Evolutionary conservation across 148 eudicot species (phyloP), one percentile per base, ranked within the genome.

Genomic region (Cornus kousa): DNA sequence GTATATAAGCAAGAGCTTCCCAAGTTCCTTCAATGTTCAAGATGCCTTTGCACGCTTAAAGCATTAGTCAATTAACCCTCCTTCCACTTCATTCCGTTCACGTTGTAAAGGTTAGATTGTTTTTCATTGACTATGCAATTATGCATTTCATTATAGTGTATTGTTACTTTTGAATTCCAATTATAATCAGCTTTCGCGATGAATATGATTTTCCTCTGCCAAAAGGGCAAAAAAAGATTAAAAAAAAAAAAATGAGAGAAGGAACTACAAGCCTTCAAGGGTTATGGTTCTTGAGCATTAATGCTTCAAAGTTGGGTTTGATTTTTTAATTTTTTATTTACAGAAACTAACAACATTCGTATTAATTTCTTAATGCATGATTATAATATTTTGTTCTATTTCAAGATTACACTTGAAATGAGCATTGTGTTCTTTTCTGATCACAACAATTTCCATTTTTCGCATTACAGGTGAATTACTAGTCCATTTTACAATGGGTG

Each of bases 401-500:
- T 5, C 14, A 57, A 57, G 2, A 2, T 57, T 57, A 65, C 75
- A 50, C 55, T n/a, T 67, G 69, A 23, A 67, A 67, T 67, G 33
- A 22, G 2, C 69, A 28, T 23, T 24, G 33, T 11, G 7, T 8
- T 28, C 24, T 28, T 23, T 67, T 28, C 71, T 33, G 20, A 68
- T 33, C 43, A 32, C 8, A 68, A 33, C 71, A 32, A 68, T 68
- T 33, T 33, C 33, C 10, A 11, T 32, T 68, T 68, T 31, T 24
- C 4, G 0, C 37, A 9, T 74, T 71, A 35, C 59, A 22, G 24
- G 71, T 68, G 71, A 68, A 68, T 16, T 48, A 24, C 43, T 5
- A 24, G 65, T 74, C 69, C 78, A 39, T 43, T 43, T 6, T 43
- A 43, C 60, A 67, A 83, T 70, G 80, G 75, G 57, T 80, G 71